Percentiles rank a stretch among this genome's conserved stretches.
phyloP scores from a whole-genome alignment of 169 alveolate genomes.

The Babesia bovis region DNA sequence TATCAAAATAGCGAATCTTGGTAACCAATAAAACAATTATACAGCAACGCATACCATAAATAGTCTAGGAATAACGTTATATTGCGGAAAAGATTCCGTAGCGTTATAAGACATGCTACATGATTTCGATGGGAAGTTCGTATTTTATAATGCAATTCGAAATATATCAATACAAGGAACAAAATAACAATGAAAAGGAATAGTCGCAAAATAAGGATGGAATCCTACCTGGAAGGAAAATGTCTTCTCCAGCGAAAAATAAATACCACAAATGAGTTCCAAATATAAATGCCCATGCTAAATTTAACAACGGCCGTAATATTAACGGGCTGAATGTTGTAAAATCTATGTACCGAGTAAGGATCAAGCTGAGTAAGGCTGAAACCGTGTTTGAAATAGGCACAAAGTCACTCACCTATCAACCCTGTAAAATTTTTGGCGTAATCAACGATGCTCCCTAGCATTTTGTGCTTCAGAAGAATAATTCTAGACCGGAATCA shows the following conservation, averaged over 20 bases:
- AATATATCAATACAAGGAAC: no score
- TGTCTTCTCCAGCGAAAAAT: conserved; percentile 18
- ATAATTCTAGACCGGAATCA: not conserved
- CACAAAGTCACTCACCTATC: conserved; percentile 8
- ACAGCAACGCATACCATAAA: no score
- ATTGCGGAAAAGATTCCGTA: no score
- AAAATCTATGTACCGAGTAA: conserved; percentile 61
- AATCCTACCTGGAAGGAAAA: conserved; percentile 18
- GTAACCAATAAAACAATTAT: no score
- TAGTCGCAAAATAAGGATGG: not conserved
- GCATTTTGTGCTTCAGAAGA: conserved; percentile 16
- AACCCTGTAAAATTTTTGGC: conserved; percentile 20
- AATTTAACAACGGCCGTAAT: conserved; percentile 68
- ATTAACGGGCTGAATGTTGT: conserved; percentile 50
- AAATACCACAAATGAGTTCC: conserved; percentile 75
- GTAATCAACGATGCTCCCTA: conserved; percentile 10
- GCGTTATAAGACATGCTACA: no score
- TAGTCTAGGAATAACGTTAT: no score
- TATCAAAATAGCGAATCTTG: no score
- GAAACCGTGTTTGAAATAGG: not conserved
- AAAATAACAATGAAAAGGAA: no score
- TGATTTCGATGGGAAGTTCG: no score
- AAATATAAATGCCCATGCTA: conserved; percentile 77
- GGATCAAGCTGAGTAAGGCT: conserved; percentile 45
- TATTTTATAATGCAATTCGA: no score